phyloP scores from a whole-genome alignment of 306 rosid species.

The Fragaria ananassa region DNA sequence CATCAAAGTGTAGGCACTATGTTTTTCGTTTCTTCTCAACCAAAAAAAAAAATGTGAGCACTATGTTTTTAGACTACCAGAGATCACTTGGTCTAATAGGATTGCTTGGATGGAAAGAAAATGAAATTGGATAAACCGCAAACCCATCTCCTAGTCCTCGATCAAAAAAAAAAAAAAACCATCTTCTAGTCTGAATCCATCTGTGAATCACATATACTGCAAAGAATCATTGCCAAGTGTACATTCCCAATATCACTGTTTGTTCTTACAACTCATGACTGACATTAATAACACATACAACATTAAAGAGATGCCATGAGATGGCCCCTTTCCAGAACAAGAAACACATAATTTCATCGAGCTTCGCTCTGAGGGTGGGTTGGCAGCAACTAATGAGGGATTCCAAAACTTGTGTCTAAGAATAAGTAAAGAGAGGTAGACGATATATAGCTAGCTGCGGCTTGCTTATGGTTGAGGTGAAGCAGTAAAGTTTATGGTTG shows the following conservation, averaged over 20 bases:
- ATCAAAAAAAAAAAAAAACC: not conserved
- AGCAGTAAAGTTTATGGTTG: conserved; percentile 20
- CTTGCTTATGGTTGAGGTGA: conserved; percentile 33
- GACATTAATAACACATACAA: conserved; percentile 34
- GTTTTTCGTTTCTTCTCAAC: too few species aligned
- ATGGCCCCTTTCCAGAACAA: conserved; percentile 17
- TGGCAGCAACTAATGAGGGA: conserved; percentile 40
- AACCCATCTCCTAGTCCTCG: too few species aligned
- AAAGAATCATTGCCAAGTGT: conserved; percentile 38
- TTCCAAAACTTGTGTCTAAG: conserved; percentile 27
- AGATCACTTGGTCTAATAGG: not conserved
- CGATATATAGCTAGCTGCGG: conserved; percentile 15
- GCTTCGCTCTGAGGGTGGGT: conserved; percentile 40
- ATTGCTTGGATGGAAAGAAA: not conserved
- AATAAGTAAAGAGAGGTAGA: conserved; percentile 26
- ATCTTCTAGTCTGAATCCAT: not conserved
- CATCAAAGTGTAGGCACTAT: not conserved
- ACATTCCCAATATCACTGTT: conserved; percentile 43
- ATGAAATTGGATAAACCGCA: not conserved
- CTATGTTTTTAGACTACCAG: not conserved
- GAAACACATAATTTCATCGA: conserved; percentile 32
- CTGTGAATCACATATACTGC: not conserved
- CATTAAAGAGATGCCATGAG: conserved; percentile 22
- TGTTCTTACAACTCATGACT: conserved; percentile 26
- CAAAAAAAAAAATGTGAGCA: not conserved